These are phyloP conservation scores for Albizia julibrissin DNA, from an alignment of 306 rosid species.

Conservation along the genomic window DNA sequence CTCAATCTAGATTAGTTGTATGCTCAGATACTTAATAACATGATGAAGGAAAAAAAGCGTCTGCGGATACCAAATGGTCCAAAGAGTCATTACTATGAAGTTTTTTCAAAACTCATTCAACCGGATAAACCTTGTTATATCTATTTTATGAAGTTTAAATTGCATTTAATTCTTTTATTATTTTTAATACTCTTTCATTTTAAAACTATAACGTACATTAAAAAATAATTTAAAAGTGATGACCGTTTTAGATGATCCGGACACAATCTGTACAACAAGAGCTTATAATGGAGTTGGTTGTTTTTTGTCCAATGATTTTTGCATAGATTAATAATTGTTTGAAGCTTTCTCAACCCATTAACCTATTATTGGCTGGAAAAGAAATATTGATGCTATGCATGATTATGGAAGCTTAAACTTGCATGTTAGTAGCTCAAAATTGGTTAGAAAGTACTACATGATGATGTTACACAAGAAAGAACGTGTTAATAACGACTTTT, in stretches of 20 bases:
- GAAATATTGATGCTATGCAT: not conserved
- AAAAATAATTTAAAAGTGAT: not conserved
- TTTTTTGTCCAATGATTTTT: not conserved
- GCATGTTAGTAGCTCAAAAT: constrained; percentile 13
- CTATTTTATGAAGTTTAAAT: not conserved
- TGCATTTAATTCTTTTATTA: not conserved
- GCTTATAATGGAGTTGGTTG: not conserved
- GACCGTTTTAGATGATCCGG: not conserved
- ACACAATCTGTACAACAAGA: not conserved
- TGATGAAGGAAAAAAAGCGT: too few species aligned
- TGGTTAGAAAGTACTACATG: constrained; percentile 19
- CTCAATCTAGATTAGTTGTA: too few species aligned
- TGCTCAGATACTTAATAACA: too few species aligned
- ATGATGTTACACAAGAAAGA: constrained; percentile 24
- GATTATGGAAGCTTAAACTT: not conserved
- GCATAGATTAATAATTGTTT: not conserved
- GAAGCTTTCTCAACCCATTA: not conserved
- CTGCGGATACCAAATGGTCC: too few species aligned
- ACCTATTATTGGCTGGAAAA: not conserved
- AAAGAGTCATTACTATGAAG: too few species aligned
- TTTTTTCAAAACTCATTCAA: too few species aligned
- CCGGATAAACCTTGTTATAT: not conserved
- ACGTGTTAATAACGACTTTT: not conserved
- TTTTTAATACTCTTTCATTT: not conserved
- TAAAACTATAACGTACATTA: not conserved